A percentile compares a stretch with the other conserved stretches of the same genome.
These are phyloP conservation scores for Pythium scleroteichum DNA, from an alignment of 352 stramenopile species.

Conservation along the genomic window DNA sequence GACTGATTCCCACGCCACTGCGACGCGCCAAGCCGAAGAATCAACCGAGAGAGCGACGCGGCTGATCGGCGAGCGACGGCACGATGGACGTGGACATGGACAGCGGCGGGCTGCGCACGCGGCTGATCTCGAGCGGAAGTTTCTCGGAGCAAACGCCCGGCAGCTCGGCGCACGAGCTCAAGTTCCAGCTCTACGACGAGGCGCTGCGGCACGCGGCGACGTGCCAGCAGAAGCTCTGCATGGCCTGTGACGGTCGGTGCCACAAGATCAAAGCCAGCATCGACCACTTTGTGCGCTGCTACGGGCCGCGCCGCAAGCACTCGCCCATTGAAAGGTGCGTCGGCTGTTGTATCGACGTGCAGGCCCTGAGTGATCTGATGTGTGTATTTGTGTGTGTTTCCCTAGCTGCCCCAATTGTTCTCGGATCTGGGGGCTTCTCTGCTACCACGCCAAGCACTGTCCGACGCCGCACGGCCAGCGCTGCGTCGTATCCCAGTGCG, in stretches of 20 bases:
- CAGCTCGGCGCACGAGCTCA: slow-evolving; percentile 58
- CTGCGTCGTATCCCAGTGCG: slow-evolving; percentile 83
- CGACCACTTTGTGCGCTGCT: slow-evolving; percentile 87
- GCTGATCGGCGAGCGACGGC: too few species aligned
- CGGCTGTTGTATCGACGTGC: too few species aligned
- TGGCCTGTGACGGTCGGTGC: slow-evolving; percentile 62
- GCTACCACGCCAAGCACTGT: slow-evolving; percentile 83
- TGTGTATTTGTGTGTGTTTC: not conserved
- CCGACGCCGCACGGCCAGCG: slow-evolving; percentile 45
- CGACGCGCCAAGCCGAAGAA: too few species aligned
- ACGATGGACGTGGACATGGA: slow-evolving; percentile 38
- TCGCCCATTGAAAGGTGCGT: slow-evolving; percentile 79
- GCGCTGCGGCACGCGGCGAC: slow-evolving; percentile 72
- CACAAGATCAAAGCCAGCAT: slow-evolving; percentile 90
- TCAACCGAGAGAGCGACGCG: not conserved
- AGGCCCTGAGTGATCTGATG: too few species aligned
- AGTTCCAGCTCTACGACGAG: slow-evolving; percentile 87
- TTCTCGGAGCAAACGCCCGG: slow-evolving; percentile 8
- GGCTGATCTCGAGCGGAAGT: slow-evolving; percentile 15
- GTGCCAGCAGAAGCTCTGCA: slow-evolving; percentile 59
- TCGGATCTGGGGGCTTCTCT: slow-evolving; percentile 87
- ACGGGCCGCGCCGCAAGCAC: slow-evolving; percentile 62
- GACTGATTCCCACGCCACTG: too few species aligned
- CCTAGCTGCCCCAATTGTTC: slow-evolving; percentile 76
- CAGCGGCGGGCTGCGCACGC: slow-evolving; percentile 7